Conservation (phyloP, 208 protist genomes). For the Leptomonas seymouri region DNA sequence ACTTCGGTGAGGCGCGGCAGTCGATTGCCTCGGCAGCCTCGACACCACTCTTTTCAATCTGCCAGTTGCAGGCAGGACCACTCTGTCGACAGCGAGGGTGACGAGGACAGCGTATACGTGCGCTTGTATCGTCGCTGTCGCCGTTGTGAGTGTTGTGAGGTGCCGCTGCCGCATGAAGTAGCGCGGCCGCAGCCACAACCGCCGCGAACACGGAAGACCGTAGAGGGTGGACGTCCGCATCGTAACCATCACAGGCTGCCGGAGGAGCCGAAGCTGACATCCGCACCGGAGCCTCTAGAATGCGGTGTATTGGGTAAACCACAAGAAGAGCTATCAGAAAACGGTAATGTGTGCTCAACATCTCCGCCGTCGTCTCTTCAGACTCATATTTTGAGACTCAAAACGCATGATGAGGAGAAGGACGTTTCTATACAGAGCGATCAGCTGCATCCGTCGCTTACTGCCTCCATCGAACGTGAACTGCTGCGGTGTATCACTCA, state of each 20-base stretch:
- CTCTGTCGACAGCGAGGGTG: neutral
- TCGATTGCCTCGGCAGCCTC: neutral
- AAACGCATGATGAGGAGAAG: neutral
- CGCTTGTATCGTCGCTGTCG: neutral
- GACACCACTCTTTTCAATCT: neutral
- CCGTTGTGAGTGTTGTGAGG: conserved; percentile 19
- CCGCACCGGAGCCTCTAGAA: neutral
- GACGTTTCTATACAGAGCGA: neutral
- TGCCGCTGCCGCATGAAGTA: neutral
- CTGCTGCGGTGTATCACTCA: neutral
- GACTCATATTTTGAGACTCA: too few relatives aligned
- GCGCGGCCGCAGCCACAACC: conserved; percentile 12
- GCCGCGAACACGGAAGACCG: neutral
- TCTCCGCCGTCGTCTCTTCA: too few relatives aligned
- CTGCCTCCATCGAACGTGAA: neutral
- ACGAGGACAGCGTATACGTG: neutral
- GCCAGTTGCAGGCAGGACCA: neutral
- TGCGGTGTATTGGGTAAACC: too few relatives aligned
- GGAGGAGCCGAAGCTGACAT: neutral
- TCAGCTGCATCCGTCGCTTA: neutral
- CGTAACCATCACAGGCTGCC: neutral
- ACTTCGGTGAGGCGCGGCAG: neutral
- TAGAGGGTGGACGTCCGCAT: neutral
- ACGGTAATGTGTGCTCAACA: too few relatives aligned
- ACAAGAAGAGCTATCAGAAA: too few relatives aligned